Evolutionary conservation across 2,329 filamentous ascomycete genomes (phyloP).

Genomic region (Aspergillus spinulosporus): DNA sequence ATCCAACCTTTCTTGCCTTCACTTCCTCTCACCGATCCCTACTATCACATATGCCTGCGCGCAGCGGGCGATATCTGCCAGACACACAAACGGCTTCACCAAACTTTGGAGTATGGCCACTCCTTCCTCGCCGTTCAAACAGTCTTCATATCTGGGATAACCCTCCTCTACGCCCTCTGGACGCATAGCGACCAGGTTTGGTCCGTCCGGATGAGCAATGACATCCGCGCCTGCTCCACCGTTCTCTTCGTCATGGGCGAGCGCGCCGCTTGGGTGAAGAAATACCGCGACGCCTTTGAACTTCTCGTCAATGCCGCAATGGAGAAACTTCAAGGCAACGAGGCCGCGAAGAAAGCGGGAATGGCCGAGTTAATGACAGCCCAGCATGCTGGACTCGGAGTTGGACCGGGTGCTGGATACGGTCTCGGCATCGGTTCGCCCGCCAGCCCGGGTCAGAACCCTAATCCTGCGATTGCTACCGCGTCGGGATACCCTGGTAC

Average conservation of each 20-base stretch:
- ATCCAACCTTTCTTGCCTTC: conserved; percentile 54
- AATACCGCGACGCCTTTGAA: conserved; percentile 52
- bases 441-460: background rate
- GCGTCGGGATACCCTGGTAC: background rate
- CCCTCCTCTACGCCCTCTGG: conserved; percentile 40
- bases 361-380: conserved; percentile 45
- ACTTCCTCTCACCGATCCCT: conserved; percentile 48
- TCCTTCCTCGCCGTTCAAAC: conserved; percentile 43
- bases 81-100: conserved; percentile 40
- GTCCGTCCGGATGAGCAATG: conserved; percentile 52
- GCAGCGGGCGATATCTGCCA: conserved; percentile 42
- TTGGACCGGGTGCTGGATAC: conserved; percentile 19
- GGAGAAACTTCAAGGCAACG: conserved; percentile 47
- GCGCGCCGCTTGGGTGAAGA: conserved; percentile 50
- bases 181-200: conserved; percentile 49
- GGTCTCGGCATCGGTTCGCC: background rate
- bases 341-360: conserved; percentile 34
- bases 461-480: background rate
- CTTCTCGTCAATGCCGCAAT: conserved; percentile 50
- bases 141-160: conserved; percentile 42
- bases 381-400: conserved; percentile 25
- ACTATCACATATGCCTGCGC: conserved; percentile 46
- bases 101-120: conserved; percentile 42
- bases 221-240: conserved; percentile 52
- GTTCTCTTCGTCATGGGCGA: conserved; percentile 55